Evolutionary conservation across 306 rosid genomes (phyloP), one percentile per base, ranked within the genome.

Genomic region (Lathyrus aphaca): DNA sequence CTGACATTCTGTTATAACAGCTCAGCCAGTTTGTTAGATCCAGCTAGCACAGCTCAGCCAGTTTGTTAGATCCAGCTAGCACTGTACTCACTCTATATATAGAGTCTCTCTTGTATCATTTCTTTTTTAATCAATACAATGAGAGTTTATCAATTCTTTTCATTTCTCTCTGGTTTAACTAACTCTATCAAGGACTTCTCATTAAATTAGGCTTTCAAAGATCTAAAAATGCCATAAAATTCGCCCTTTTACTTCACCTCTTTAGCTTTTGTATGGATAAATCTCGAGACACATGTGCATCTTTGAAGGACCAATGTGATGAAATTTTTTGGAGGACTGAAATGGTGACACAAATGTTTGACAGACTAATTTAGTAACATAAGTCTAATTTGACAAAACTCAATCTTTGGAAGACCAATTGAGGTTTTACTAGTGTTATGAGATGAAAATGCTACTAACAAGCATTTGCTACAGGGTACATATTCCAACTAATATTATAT

Each of bases 401-500:
- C 4, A 8, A 59, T 14, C 37, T 56, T 56, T 56, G 40, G 19
- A 27, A 29, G 63, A 56, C 39, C 63, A 56, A 56, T 56, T 56
- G 30, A 29, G 39, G 63, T 15, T 59, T 59, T 8, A n/a, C 42
- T 58, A 56, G 57, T 37, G 51, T 62, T 35, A 38, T 37, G 46
- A 53, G 14, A 64, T 30, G 46, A 29, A 54, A 68, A 19, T 19
- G 53, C 55, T 72, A 59, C 43, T 13, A 27, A 39, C 62, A 61
- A 60, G 60, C 60, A 73, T 62, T 57, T 54, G 51, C 43, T 60
- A 49, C 37, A 43, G 8, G 57, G 16, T 23, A 64, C 67, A 46
- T 35, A 55, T 46, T 69, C 50, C 18, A 73, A 64, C 37, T 59
- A 62, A 72, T 60, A 46, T 68, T 43, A 45, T 55, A 68, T 68